Evolutionary conservation across 345 rosid species (phyloP).

Genomic region (Sonneratia alba): DNA sequence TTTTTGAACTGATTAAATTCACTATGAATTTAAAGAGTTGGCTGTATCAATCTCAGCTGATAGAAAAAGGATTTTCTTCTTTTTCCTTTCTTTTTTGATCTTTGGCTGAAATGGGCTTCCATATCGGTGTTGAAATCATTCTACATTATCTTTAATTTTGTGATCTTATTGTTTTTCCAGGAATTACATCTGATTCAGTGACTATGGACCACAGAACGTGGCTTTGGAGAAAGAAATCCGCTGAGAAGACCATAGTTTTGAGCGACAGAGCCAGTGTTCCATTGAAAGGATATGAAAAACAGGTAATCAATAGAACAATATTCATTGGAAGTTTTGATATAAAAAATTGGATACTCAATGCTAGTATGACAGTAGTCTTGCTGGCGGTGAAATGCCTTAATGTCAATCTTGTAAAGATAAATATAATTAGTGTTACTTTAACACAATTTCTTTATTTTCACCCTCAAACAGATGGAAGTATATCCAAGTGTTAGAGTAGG

Average conservation of each 20-base stretch:
- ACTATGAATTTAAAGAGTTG: no score
- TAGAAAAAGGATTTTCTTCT: background rate
- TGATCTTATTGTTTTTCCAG: background rate
- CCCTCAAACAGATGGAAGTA: slow-evolving; percentile 21
- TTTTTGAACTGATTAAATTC: no score
- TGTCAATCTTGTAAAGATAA: no score
- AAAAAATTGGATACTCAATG: no score
- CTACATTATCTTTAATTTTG: background rate
- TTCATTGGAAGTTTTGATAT: no score
- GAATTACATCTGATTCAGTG: slow-evolving; percentile 3
- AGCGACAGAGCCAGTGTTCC: slow-evolving; percentile 25
- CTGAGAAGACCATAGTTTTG: slow-evolving; percentile 39
- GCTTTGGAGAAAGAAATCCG: slow-evolving; percentile 79
- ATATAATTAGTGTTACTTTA: no score
- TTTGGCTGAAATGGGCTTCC: no score
- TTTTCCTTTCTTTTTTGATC: no score
- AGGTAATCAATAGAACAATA: slow-evolving; percentile 28
- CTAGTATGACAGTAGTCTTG: no score
- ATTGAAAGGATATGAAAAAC: slow-evolving; percentile 29
- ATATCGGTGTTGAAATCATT: background rate
- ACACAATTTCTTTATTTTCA: background rate
- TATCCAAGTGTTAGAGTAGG: slow-evolving; percentile 40
- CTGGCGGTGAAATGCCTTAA: no score
- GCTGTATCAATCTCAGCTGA: no score
- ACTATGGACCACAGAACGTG: slow-evolving; percentile 69